Conservation (phyloP, 2,329 filamentous ascomycete species). For the Fusarium buxicola region DNA sequence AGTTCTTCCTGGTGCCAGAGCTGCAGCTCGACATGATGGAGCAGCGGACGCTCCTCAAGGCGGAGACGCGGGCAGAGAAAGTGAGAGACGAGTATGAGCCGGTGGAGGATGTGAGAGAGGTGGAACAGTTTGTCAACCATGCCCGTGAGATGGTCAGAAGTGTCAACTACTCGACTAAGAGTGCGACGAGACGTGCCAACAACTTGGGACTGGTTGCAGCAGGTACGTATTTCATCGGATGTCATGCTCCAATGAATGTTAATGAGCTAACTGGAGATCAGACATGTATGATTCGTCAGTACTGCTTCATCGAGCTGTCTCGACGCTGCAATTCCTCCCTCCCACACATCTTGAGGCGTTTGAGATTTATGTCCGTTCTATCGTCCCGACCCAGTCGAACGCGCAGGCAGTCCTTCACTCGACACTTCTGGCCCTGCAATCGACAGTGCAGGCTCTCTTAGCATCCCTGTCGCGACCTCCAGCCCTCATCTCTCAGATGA, state of each 20-base stretch:
- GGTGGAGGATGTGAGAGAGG: slow-evolving; percentile 83
- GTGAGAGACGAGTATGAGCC: slow-evolving; percentile 91
- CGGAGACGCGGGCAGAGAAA: slow-evolving; percentile 82
- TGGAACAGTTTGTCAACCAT: slow-evolving; percentile 92
- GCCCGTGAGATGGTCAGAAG: slow-evolving; percentile 89
- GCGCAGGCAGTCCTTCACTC: slow-evolving; percentile 80
- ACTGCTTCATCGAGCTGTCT: slow-evolving; percentile 64
- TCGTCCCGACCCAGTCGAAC: slow-evolving; percentile 75
- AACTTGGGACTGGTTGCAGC: slow-evolving; percentile 73
- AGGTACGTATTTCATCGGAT: slow-evolving; percentile 57
- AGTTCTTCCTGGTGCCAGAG: slow-evolving; percentile 97
- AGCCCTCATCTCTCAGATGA: slow-evolving; percentile 80
- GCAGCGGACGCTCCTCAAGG: slow-evolving; percentile 87
- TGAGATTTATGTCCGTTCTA: slow-evolving; percentile 75
- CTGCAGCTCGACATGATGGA: slow-evolving; percentile 91
- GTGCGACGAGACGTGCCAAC: slow-evolving; percentile 83
- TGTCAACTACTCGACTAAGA: slow-evolving; percentile 85
- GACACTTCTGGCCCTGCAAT: slow-evolving; percentile 81
- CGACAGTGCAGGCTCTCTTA: slow-evolving; percentile 85
- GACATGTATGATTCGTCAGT: slow-evolving; percentile 77
- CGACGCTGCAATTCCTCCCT: slow-evolving; percentile 75
- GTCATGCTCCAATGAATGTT: slow-evolving; percentile 24
- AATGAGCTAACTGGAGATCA: slow-evolving; percentile 48
- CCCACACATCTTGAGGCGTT: slow-evolving; percentile 75
- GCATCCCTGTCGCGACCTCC: slow-evolving; percentile 82